These are phyloP conservation scores for Omphalotus guepiniiformis DNA, from an alignment of 768 basidiomycete species.

Conservation along the genomic window DNA sequence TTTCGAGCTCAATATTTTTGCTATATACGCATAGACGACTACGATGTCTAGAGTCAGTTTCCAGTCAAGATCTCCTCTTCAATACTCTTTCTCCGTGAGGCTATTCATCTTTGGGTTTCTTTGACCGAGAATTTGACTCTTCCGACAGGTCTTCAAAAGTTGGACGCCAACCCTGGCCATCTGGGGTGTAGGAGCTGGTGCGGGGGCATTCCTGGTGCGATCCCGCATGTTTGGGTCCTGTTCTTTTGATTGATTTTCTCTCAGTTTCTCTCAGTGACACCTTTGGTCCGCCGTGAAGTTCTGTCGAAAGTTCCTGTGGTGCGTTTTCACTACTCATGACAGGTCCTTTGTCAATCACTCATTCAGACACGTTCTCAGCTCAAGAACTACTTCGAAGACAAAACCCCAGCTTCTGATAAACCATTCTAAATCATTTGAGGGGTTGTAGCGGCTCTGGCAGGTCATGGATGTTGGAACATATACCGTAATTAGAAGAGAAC, in stretches of 20 bases:
- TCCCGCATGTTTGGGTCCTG: not conserved
- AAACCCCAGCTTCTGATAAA: slow-evolving; percentile 76
- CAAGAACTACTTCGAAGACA: slow-evolving; percentile 71
- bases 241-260: slow-evolving; percentile 8
- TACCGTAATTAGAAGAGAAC: too few species aligned
- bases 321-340: slow-evolving; percentile 25
- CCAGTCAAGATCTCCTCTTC: slow-evolving; percentile 34
- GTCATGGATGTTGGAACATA: too few species aligned
- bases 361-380: slow-evolving; percentile 38
- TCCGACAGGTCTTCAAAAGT: slow-evolving; percentile 41
- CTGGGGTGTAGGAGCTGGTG: slow-evolving; percentile 71
- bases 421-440: slow-evolving; percentile 55
- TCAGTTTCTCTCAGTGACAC: slow-evolving; percentile 77
- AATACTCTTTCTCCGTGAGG: slow-evolving; percentile 35
- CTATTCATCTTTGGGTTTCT: not conserved
- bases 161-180: slow-evolving; percentile 61
- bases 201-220: slow-evolving; percentile 65
- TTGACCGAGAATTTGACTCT: slow-evolving; percentile 7
- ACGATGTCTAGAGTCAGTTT: slow-evolving; percentile 42
- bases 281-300: slow-evolving; percentile 74
- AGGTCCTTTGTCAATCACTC: slow-evolving; percentile 6
- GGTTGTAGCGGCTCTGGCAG: too few species aligned
- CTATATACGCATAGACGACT: slow-evolving; percentile 14
- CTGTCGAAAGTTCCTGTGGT: slow-evolving; percentile 74
- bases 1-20: slow-evolving; percentile 9